These are phyloP conservation scores for Geranium brycei DNA, from an alignment of 345 rosid genomes.

Conservation along the genomic window DNA sequence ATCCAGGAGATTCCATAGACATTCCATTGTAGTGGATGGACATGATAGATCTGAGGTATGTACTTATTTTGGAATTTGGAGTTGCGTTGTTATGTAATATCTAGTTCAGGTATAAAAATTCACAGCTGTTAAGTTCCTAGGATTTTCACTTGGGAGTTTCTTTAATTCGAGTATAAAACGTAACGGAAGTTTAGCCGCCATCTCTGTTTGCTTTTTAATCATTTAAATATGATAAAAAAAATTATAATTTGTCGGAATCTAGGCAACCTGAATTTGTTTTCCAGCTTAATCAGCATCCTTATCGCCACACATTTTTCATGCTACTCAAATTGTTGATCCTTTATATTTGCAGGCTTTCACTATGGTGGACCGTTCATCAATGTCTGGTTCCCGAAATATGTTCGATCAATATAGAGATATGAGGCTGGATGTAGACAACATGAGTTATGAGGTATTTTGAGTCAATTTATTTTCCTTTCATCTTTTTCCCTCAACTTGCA, in stretches of 20 bases:
- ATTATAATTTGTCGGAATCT: not conserved
- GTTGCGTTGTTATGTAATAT: not conserved
- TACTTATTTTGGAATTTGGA: constrained; percentile 1
- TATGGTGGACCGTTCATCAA: constrained; percentile 9
- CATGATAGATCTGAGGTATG: constrained; percentile 17
- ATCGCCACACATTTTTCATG: not conserved
- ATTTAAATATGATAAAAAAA: not conserved
- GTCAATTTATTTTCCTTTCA: not conserved
- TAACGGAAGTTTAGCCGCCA: not conserved
- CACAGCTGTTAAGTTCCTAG: not conserved
- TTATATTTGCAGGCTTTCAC: constrained; percentile 14
- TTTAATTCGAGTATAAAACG: not conserved
- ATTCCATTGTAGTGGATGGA: constrained; percentile 8
- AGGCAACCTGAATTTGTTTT: not conserved
- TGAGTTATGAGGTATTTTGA: constrained; percentile 26
- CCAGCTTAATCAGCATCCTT: not conserved
- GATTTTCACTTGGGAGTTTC: not conserved
- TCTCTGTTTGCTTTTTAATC: not conserved
- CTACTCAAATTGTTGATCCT: not conserved
- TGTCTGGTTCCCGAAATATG: constrained; percentile 16
- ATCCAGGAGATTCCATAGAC: constrained; percentile 16
- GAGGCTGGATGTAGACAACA: constrained; percentile 28
- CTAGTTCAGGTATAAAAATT: not conserved
- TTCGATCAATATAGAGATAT: constrained; percentile 25
- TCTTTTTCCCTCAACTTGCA: not conserved